Evolutionary conservation across 1,284 basidiomycete genomes (phyloP), one percentile per base, ranked within the genome.

Genomic region (Pseudozyma flocculosa): DNA sequence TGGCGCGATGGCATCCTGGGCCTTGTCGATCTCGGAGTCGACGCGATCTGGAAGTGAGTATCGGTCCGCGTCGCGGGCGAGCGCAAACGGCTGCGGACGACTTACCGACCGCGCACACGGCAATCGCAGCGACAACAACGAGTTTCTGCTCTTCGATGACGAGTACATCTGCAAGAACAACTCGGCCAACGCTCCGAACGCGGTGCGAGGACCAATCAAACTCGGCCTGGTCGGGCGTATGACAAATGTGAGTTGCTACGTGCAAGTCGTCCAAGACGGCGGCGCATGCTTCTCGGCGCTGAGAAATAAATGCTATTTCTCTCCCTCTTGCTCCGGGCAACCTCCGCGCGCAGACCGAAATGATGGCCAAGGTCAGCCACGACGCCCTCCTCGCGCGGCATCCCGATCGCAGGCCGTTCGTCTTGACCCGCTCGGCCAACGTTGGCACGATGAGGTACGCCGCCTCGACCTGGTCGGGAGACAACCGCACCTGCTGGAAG

Each of bases 41-140:
- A 81, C 54, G 77, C 76, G 32, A 78, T 80, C 66, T 81, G 80
- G 79, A 80, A 80, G 78, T 79, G 58, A 64, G 78, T 70, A n/a
- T n/a, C n/a, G n/a, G n/a, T n/a, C n/a, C n/a, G n/a, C n/a, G n/a
- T n/a, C n/a, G n/a, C n/a, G n/a, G n/a, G n/a, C n/a, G n/a, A n/a
- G n/a, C n/a, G n/a, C n/a, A n/a, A n/a, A n/a, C n/a, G n/a, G n/a
- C n/a, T n/a, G n/a, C n/a, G n/a, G n/a, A n/a, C n/a, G n/a, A n/a
- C n/a, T n/a, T n/a, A n/a, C n/a, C n/a, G n/a, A n/a, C n/a, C n/a
- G n/a, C n/a, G n/a, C n/a, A n/a, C n/a, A n/a, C n/a, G n/a, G n/a
- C n/a, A n/a, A 29, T 13, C 4, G 1, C 48, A 79, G 78, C 62
- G 80, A 81, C 62, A 81, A 81, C 75, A 79, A 80, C 74, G 80